A percentile compares a stretch with the other conserved stretches of the same genome.
Conservation (phyloP, 352 stramenopile genomes). For the Pythium aphanidermatum region DNA sequence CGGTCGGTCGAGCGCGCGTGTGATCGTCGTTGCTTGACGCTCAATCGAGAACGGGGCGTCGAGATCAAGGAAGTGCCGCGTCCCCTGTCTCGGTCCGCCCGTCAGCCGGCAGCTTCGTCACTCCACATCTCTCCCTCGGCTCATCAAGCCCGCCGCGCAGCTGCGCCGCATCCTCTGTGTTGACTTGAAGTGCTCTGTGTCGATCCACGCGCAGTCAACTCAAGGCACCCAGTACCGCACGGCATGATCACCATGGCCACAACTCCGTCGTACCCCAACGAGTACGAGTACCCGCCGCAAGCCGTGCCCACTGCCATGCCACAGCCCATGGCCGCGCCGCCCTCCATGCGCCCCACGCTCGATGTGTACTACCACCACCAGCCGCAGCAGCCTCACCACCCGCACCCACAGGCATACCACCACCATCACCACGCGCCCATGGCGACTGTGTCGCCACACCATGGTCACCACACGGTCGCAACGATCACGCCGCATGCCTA, state of each 20-base stretch:
- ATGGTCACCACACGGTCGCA: conserved; percentile 10
- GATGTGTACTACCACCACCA: conserved; percentile 26
- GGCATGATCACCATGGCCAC: conserved; percentile 14
- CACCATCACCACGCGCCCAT: background rate
- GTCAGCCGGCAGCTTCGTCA: too few relatives aligned
- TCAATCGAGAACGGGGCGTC: too few relatives aligned
- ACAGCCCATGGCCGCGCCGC: background rate
- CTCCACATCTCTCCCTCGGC: too few relatives aligned
- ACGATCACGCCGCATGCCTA: conserved; percentile 18
- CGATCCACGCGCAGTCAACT: background rate
- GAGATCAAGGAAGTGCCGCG: too few relatives aligned
- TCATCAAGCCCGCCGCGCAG: too few relatives aligned
- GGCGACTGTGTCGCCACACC: conserved; percentile 13
- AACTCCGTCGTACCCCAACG: conserved; percentile 16
- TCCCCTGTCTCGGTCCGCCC: too few relatives aligned
- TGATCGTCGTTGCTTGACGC: too few relatives aligned
- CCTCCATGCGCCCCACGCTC: conserved; percentile 17
- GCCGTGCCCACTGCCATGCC: background rate
- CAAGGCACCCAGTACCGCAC: too few relatives aligned
- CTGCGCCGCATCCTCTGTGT: too few relatives aligned
- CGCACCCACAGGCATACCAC: conserved; percentile 11
- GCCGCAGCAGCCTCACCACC: conserved; percentile 1
- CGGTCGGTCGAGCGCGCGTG: too few relatives aligned
- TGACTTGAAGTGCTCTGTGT: too few relatives aligned
- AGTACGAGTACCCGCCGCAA: conserved; percentile 16